These are phyloP conservation scores for Ilyonectria robusta DNA, from an alignment of 2,329 filamentous ascomycete species.

Conservation along the genomic window DNA sequence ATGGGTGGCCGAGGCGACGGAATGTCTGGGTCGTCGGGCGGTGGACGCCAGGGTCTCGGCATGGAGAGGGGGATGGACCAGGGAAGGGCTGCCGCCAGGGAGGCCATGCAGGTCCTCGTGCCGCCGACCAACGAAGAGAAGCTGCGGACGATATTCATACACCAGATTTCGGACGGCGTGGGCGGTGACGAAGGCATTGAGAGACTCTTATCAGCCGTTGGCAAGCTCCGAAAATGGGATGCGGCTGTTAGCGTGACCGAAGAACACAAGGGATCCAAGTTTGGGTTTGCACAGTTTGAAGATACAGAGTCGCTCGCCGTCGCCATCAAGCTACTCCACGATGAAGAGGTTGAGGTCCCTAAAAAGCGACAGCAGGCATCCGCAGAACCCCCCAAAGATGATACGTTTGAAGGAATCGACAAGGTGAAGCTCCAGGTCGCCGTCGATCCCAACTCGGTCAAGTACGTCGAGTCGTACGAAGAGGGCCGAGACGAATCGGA, in stretches of 20 bases:
- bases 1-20: constrained; percentile 61
- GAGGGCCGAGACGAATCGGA: constrained; percentile 75
- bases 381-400: constrained; percentile 60
- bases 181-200: constrained; percentile 86
- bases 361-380: constrained; percentile 77
- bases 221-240: constrained; percentile 88
- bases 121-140: constrained; percentile 93
- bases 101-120: constrained; percentile 79
- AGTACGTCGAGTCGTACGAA: constrained; percentile 88
- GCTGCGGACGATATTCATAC: constrained; percentile 89
- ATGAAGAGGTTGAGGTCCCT: constrained; percentile 87
- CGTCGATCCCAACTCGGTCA: constrained; percentile 85
- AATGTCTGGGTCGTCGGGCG: constrained; percentile 44
- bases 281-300: constrained; percentile 97
- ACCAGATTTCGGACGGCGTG: constrained; percentile 84
- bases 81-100: constrained; percentile 75
- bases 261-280: constrained; percentile 86
- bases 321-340: constrained; percentile 86
- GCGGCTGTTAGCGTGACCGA: constrained; percentile 71
- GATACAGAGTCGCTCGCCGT: constrained; percentile 89
- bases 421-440: constrained; percentile 80
- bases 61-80: constrained; percentile 78
- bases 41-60: constrained; percentile 66
- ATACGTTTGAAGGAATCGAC: constrained; percentile 70
- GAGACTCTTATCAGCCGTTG: constrained; percentile 81